Evolutionary conservation across 306 rosid species (phyloP).

Genomic region (Ammopiptanthus mongolicus): DNA sequence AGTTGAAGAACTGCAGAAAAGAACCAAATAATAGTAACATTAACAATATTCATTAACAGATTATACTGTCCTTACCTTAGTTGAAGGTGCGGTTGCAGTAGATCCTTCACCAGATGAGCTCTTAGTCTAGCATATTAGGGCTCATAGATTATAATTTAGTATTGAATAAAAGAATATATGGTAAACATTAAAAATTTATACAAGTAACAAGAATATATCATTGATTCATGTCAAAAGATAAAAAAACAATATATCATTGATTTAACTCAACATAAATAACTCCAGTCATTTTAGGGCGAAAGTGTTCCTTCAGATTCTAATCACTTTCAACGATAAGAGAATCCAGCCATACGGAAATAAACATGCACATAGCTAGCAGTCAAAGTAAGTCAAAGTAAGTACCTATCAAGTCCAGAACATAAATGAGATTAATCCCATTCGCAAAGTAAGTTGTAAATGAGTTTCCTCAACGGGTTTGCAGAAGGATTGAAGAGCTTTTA

Average conservation of each 20-base stretch:
- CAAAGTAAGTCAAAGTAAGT: too few relatives aligned
- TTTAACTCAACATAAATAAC: constrained; percentile 1
- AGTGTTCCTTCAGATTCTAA: background rate
- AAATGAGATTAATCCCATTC: too few relatives aligned
- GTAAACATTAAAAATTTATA: background rate
- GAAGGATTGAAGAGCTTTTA: too few relatives aligned
- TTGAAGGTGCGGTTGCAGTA: constrained; percentile 39
- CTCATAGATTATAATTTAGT: constrained; percentile 8
- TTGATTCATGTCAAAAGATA: background rate
- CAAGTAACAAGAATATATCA: background rate
- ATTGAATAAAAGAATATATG: constrained; percentile 1
- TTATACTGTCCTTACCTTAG: constrained; percentile 40
- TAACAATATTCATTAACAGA: background rate
- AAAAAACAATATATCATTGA: background rate
- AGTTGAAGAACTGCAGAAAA: background rate
- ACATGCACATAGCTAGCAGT: too few relatives aligned
- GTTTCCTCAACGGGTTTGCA: too few relatives aligned
- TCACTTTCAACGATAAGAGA: too few relatives aligned
- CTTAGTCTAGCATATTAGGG: constrained; percentile 48
- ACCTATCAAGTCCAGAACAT: too few relatives aligned
- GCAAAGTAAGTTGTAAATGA: too few relatives aligned
- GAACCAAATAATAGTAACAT: constrained; percentile 8
- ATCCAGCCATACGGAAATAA: too few relatives aligned
- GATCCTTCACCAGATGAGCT: constrained; percentile 59
- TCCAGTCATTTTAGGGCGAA: background rate